Conservation (phyloP, 257 asterid species). For the Solanum medicagineum region DNA sequence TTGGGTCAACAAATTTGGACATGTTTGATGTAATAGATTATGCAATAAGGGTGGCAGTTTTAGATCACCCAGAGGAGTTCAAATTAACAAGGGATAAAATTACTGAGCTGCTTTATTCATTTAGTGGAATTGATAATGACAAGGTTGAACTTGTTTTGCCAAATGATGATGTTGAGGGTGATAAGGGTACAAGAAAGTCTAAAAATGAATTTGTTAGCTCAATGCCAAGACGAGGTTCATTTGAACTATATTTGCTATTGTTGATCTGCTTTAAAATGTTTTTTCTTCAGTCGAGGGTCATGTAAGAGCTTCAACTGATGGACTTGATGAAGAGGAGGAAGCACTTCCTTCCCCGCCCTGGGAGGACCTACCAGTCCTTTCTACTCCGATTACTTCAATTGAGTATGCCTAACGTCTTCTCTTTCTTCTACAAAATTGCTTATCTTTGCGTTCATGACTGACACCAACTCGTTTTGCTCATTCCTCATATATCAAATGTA, state of each 20-base stretch:
- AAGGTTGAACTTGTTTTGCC: conserved; percentile 44
- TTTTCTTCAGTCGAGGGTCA: neutral
- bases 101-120: conserved; percentile 27
- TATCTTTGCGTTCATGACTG: neutral
- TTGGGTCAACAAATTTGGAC: conserved; percentile 13
- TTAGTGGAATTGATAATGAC: conserved; percentile 54
- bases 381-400: conserved; percentile 38
- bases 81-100: conserved; percentile 32
- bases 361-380: conserved; percentile 62
- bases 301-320: conserved; percentile 51
- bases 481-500: conserved; percentile 11
- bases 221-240: conserved; percentile 43
- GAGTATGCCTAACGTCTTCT: conserved; percentile 26
- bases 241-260: neutral
- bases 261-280: neutral
- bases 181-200: conserved; percentile 8
- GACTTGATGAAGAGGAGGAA: conserved; percentile 42
- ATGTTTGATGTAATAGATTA: conserved; percentile 30
- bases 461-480: conserved; percentile 10
- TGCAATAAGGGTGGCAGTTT: conserved; percentile 37
- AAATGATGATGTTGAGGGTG: conserved; percentile 11
- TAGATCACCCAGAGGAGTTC: conserved; percentile 37
- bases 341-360: conserved; percentile 89
- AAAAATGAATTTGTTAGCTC: conserved; percentile 19
- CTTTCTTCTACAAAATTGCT: neutral